Conservation (phyloP, 768 basidiomycete genomes). For the Russula lepida region DNA sequence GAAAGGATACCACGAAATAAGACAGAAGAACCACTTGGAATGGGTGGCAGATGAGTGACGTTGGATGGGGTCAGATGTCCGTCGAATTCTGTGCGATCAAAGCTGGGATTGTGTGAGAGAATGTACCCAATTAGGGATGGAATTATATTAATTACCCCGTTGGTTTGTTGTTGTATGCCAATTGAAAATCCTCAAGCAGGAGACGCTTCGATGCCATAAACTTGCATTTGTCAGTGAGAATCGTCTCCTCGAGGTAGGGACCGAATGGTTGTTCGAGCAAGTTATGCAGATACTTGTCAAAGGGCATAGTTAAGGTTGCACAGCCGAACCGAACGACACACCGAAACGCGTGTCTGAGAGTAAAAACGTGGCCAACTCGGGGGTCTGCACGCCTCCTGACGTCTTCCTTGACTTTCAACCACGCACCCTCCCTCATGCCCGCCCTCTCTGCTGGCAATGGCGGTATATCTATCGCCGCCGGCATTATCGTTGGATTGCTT, state of each 20-base stretch:
- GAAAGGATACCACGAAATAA: slow-evolving; percentile 45
- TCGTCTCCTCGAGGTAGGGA: slow-evolving; percentile 28
- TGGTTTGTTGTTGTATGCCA: slow-evolving; percentile 2
- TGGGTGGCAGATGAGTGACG: not conserved
- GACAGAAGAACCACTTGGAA: slow-evolving; percentile 23
- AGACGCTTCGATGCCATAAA: slow-evolving; percentile 4
- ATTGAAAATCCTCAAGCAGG: slow-evolving; percentile 3
- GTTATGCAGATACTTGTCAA: not conserved
- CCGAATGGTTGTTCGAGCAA: slow-evolving; percentile 26
- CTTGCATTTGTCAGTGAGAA: slow-evolving; percentile 23
- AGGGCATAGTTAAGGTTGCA: not conserved
- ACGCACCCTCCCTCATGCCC: slow-evolving; percentile 19
- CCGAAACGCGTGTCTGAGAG: not conserved
- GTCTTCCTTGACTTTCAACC: not conserved
- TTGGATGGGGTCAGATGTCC: not conserved
- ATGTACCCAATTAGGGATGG: not conserved
- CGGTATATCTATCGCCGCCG: slow-evolving; percentile 34
- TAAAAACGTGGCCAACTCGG: not conserved
- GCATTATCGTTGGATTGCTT: slow-evolving; percentile 55
- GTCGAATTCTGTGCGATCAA: slow-evolving; percentile 12
- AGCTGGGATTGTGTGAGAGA: not conserved
- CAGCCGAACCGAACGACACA: not conserved
- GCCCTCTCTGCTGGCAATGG: slow-evolving; percentile 21
- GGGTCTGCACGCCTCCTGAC: not conserved
- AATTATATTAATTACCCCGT: slow-evolving; percentile 5